Evolutionary conservation across 2,329 filamentous ascomycete genomes (phyloP).

Genomic region (Claviceps maximensis): DNA sequence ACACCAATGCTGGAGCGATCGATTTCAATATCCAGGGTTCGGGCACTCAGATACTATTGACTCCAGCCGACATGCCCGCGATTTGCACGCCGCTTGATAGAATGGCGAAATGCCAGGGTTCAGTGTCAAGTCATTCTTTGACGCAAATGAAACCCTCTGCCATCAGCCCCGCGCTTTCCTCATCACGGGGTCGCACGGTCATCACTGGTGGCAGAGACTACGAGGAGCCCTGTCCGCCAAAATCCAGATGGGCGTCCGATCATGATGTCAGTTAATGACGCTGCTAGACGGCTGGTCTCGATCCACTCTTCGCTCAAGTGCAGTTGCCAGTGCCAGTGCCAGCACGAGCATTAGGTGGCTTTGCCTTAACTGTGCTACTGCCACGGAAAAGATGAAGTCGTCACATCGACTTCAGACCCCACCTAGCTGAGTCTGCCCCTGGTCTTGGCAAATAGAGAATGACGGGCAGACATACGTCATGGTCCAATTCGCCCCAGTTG

Average conservation of each 20-base stretch:
- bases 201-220: not conserved
- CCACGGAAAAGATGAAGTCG: not conserved
- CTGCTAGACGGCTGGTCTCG: not conserved
- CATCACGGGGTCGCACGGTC: not conserved
- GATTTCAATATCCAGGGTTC: too few relatives aligned
- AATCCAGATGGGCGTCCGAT: not conserved
- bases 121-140: too few relatives aligned
- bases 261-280: not conserved
- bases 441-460: constrained; percentile 2
- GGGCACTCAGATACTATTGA: too few relatives aligned
- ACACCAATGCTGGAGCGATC: not conserved
- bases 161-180: not conserved
- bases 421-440: not conserved
- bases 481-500: not conserved
- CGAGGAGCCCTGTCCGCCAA: not conserved
- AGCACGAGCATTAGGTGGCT: not conserved
- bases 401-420: not conserved
- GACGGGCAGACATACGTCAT: constrained; percentile 5
- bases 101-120: not conserved
- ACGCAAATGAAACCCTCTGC: not conserved
- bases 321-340: too few relatives aligned
- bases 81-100: not conserved
- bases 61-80: not conserved
- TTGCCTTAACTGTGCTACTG: not conserved
- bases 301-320: not conserved